These are phyloP conservation scores for Grigorovia transvaalensis DNA, from an alignment of 805 yeast species.

Conservation along the genomic window DNA sequence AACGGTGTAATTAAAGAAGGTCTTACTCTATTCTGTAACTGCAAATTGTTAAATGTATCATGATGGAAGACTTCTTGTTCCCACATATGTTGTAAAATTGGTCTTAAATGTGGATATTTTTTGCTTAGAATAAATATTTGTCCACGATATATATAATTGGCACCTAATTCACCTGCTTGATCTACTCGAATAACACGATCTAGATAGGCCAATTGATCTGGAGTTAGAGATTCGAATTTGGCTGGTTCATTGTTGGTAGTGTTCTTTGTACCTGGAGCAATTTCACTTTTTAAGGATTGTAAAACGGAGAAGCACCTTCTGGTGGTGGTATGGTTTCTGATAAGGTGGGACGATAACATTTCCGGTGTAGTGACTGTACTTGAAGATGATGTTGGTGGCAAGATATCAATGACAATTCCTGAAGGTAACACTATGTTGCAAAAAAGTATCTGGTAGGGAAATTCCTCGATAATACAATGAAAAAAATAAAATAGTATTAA, in stretches of 20 bases:
- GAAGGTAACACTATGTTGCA: background rate
- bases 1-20: slow-evolving; percentile 87
- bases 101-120: slow-evolving; percentile 65
- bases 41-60: slow-evolving; percentile 69
- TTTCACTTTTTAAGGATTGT: slow-evolving; percentile 7
- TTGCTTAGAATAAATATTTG: slow-evolving; percentile 68
- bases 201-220: slow-evolving; percentile 58
- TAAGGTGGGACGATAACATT: slow-evolving; percentile 2
- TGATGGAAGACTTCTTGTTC: slow-evolving; percentile 93
- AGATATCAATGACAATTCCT: background rate
- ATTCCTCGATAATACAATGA: background rate
- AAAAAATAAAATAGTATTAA: background rate
- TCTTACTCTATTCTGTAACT: slow-evolving; percentile 67
- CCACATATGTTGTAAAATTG: slow-evolving; percentile 91
- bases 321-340: background rate
- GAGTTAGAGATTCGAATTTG: slow-evolving; percentile 24
- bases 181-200: slow-evolving; percentile 80
- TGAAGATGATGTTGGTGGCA: too few relatives aligned
- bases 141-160: slow-evolving; percentile 85
- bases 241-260: background rate
- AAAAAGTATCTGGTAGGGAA: background rate
- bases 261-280: background rate
- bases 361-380: background rate
- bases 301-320: slow-evolving; percentile 8
- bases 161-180: slow-evolving; percentile 97